Conservation (phyloP, 2,329 filamentous ascomycete genomes). For the Trichoderma asperellum region DNA sequence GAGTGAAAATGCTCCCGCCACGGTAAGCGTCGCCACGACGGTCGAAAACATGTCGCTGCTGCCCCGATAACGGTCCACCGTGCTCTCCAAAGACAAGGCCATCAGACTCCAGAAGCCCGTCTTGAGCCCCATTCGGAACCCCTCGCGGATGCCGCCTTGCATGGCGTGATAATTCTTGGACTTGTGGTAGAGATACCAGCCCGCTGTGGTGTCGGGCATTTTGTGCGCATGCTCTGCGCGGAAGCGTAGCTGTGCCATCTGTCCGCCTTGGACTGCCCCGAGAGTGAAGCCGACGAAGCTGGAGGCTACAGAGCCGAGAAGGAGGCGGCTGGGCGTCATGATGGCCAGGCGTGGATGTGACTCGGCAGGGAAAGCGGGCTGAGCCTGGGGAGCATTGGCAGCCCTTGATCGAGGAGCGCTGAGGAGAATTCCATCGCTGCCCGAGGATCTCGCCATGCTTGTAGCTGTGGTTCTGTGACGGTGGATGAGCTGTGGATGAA, state of each 20-base stretch:
- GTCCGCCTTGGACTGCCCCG: slow-evolving; percentile 73
- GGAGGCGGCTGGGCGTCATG: slow-evolving; percentile 66
- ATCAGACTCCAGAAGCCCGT: slow-evolving; percentile 72
- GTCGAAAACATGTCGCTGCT: slow-evolving; percentile 79
- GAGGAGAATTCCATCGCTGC: background rate
- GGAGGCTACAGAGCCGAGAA: slow-evolving; percentile 64
- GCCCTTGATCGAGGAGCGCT: slow-evolving; percentile 1
- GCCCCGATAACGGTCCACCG: slow-evolving; percentile 67
- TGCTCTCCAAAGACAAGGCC: slow-evolving; percentile 83
- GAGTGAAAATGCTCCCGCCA: slow-evolving; percentile 84
- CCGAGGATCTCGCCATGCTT: slow-evolving; percentile 20
- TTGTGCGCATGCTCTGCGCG: slow-evolving; percentile 96
- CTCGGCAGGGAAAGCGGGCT: slow-evolving; percentile 37
- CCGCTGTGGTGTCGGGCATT: slow-evolving; percentile 77
- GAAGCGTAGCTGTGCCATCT: slow-evolving; percentile 78
- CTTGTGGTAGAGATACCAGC: slow-evolving; percentile 99
- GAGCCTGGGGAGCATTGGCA: slow-evolving; percentile 24
- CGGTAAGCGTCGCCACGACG: slow-evolving; percentile 78
- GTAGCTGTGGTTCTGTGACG: background rate
- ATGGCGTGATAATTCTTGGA: slow-evolving; percentile 91
- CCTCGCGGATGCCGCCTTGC: slow-evolving; percentile 77
- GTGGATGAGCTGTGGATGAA: background rate
- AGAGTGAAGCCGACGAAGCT: slow-evolving; percentile 71
- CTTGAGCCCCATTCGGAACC: slow-evolving; percentile 71
- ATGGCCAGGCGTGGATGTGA: slow-evolving; percentile 60